These are phyloP conservation scores for Fusarium sp. DNA, from an alignment of 2,329 filamentous ascomycete species.

Conservation along the genomic window DNA sequence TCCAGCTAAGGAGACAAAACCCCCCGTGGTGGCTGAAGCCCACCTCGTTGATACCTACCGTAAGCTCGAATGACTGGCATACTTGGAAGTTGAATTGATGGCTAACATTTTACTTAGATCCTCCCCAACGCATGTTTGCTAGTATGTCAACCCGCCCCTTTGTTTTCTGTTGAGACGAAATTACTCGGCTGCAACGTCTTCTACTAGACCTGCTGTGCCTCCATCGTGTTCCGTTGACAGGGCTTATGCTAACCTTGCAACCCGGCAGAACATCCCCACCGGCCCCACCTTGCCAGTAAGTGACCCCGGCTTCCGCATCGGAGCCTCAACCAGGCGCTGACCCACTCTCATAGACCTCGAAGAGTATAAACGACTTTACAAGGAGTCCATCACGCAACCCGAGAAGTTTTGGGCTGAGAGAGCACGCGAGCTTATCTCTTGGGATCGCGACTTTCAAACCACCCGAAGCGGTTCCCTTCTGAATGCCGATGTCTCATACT, in stretches of 20 bases:
- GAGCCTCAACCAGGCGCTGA: slow-evolving; percentile 48
- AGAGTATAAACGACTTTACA: slow-evolving; percentile 76
- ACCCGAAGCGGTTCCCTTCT: slow-evolving; percentile 81
- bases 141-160: slow-evolving; percentile 63
- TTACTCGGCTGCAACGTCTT: slow-evolving; percentile 13
- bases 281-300: slow-evolving; percentile 76
- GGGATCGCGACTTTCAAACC: slow-evolving; percentile 92
- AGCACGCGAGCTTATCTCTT: slow-evolving; percentile 90
- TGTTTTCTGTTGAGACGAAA: slow-evolving; percentile 24
- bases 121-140: slow-evolving; percentile 75
- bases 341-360: slow-evolving; percentile 65
- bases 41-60: slow-evolving; percentile 81
- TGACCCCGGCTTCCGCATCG: slow-evolving; percentile 44
- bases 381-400: slow-evolving; percentile 90
- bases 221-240: slow-evolving; percentile 29
- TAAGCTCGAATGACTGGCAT: slow-evolving; percentile 56
- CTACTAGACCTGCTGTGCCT: slow-evolving; percentile 14
- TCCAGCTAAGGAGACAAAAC: slow-evolving; percentile 52
- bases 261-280: slow-evolving; percentile 74
- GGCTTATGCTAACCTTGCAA: slow-evolving; percentile 55
- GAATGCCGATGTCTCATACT: slow-evolving; percentile 92
- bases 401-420: slow-evolving; percentile 89
- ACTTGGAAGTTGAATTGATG: slow-evolving; percentile 17
- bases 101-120: slow-evolving; percentile 60
- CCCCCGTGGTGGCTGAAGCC: slow-evolving; percentile 78